phyloP scores from a whole-genome alignment of 2,329 filamentous ascomycete species.

The Sarocladium strictum region DNA sequence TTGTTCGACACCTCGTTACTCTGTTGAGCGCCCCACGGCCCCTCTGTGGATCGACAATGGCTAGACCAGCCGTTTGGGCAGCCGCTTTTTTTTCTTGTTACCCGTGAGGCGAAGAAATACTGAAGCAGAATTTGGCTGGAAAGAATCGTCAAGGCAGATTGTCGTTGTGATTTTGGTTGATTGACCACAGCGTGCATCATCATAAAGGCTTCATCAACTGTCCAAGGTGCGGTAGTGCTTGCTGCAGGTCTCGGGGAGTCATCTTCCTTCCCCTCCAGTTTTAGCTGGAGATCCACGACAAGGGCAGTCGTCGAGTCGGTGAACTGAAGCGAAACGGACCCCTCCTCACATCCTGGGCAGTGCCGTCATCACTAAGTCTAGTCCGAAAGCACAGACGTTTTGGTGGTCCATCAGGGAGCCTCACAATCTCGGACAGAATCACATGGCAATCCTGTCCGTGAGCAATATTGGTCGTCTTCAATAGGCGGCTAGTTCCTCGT shows the following conservation, averaged over 20 bases:
- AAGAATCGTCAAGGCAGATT: neutral
- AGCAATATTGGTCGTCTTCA: neutral
- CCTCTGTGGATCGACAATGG: slow-evolving; percentile 6
- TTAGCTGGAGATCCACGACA: slow-evolving; percentile 4
- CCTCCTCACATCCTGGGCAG: slow-evolving; percentile 5
- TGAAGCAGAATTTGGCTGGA: neutral
- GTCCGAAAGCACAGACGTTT: neutral
- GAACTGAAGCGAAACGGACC: slow-evolving; percentile 4
- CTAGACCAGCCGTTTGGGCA: neutral
- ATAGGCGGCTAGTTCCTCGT: neutral
- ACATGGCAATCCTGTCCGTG: neutral
- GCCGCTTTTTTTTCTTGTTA: neutral
- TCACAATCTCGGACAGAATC: neutral
- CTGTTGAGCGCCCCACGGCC: slow-evolving; percentile 5
- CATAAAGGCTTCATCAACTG: neutral
- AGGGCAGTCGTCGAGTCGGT: neutral
- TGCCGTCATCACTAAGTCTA: slow-evolving; percentile 7
- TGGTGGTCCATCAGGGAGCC: neutral
- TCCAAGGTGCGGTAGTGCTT: neutral
- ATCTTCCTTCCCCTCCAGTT: slow-evolving; percentile 6
- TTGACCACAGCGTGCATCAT: neutral
- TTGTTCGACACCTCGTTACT: neutral
- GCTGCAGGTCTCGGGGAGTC: neutral
- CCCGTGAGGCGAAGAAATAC: neutral
- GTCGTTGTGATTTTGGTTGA: neutral